Evolutionary conservation across 2,329 filamentous ascomycete species (phyloP).

Genomic region (Emergomyces orientalis): DNA sequence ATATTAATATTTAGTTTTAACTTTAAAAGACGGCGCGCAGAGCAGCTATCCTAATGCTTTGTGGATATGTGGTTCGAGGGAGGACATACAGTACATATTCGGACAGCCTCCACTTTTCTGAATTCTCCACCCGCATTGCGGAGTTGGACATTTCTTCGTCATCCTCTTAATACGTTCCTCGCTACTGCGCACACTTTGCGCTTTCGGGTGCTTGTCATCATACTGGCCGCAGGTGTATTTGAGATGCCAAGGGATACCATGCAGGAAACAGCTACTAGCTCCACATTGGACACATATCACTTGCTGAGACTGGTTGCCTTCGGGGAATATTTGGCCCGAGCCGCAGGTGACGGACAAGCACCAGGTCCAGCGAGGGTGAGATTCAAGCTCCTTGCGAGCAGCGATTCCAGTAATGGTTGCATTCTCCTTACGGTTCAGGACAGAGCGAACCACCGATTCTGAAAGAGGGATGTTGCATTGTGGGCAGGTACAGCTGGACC

Average conservation of each 20-base stretch:
- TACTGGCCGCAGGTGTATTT: conserved; percentile 15
- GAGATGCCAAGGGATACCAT: conserved; percentile 16
- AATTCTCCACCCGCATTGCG: conserved; percentile 13
- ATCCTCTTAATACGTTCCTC: conserved; percentile 12
- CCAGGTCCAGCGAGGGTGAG: conserved; percentile 8
- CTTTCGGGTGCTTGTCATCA: conserved; percentile 9
- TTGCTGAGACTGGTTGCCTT: neutral
- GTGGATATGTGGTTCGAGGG: too few species aligned
- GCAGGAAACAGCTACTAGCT: conserved; percentile 13
- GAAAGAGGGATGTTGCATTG: conserved; percentile 6
- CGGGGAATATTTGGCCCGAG: conserved; percentile 4
- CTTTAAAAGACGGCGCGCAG: too few species aligned
- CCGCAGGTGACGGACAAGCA: conserved; percentile 7
- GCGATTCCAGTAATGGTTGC: neutral
- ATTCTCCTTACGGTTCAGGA: conserved; percentile 7
- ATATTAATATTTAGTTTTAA: neutral
- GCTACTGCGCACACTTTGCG: conserved; percentile 8
- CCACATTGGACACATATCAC: conserved; percentile 14
- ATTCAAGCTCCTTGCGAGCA: neutral
- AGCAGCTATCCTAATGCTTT: neutral
- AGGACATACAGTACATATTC: conserved; percentile 14
- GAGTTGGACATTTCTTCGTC: conserved; percentile 15
- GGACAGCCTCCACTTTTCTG: conserved; percentile 17
- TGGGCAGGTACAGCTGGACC: conserved; percentile 11
- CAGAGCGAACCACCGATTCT: conserved; percentile 2